Percentiles rank a stretch among this genome's conserved stretches.
phyloP scores from a whole-genome alignment of 768 basidiomycete species.

The Lentinula lateritia region DNA sequence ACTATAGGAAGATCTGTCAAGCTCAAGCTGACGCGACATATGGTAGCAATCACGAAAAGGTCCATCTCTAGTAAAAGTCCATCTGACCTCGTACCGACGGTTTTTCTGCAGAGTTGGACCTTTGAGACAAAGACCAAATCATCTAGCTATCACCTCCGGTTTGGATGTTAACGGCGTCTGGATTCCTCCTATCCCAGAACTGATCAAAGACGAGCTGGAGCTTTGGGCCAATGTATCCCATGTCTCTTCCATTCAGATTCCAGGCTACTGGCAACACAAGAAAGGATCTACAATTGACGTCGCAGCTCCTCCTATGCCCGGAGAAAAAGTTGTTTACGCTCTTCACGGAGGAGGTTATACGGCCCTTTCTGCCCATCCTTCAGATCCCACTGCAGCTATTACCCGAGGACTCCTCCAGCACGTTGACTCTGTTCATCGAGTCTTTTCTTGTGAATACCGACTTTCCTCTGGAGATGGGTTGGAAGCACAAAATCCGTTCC shows the following conservation, averaged over 20 bases:
- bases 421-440: constrained; percentile 36
- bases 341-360: constrained; percentile 64
- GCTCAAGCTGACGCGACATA: constrained; percentile 27
- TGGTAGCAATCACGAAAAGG: constrained; percentile 20
- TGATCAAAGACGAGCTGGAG: constrained; percentile 38
- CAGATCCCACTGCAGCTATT: constrained; percentile 38
- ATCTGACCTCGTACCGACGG: neutral
- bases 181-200: constrained; percentile 36
- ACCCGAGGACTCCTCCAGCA: constrained; percentile 42
- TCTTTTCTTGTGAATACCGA: constrained; percentile 69
- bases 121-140: constrained; percentile 24
- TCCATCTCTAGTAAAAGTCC: constrained; percentile 12
- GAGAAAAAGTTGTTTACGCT: constrained; percentile 53
- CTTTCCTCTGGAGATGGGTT: constrained; percentile 43
- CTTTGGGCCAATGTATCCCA: constrained; percentile 32
- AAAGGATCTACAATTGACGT: constrained; percentile 26
- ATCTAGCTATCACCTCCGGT: constrained; percentile 35
- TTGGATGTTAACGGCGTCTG: constrained; percentile 41
- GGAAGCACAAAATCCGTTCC: constrained; percentile 54
- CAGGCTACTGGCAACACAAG: constrained; percentile 55
- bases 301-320: constrained; percentile 33
- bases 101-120: constrained; percentile 28
- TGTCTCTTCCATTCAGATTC: constrained; percentile 37
- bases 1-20: constrained; percentile 31
- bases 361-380: constrained; percentile 52